Percentiles rank a stretch among this genome's conserved stretches.
Conservation (phyloP, 805 yeast genomes). For the Starmerella sirachaensis region DNA sequence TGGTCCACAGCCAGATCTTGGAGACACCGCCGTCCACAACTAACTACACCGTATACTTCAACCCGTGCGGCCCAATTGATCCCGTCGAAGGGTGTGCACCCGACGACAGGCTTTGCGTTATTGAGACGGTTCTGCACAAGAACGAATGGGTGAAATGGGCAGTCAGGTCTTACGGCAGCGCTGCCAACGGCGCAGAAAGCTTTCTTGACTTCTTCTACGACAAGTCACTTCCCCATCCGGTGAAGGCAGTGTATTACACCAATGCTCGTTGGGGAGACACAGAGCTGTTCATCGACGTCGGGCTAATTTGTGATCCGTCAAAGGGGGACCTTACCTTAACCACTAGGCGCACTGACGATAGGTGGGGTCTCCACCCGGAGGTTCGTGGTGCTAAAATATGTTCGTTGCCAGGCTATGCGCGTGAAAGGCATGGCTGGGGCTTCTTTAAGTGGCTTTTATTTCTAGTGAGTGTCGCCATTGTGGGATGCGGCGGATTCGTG, state of each 20-base stretch:
- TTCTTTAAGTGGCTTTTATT: slow-evolving; percentile 76
- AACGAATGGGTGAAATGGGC: slow-evolving; percentile 42
- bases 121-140: slow-evolving; percentile 47
- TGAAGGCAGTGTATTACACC: too few relatives aligned
- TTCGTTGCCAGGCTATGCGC: neutral
- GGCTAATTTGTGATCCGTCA: slow-evolving; percentile 14
- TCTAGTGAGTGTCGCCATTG: slow-evolving; percentile 54
- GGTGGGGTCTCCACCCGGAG: too few relatives aligned
- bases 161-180: slow-evolving; percentile 38
- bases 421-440: slow-evolving; percentile 39
- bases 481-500: slow-evolving; percentile 59
- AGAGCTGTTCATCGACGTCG: neutral
- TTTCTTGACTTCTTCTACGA: slow-evolving; percentile 26
- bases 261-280: too few relatives aligned
- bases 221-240: too few relatives aligned
- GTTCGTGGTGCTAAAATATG: too few relatives aligned
- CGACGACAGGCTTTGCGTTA: slow-evolving; percentile 69
- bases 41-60: slow-evolving; percentile 52
- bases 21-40: slow-evolving; percentile 74
- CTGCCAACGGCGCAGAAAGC: slow-evolving; percentile 17
- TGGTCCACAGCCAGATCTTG: slow-evolving; percentile 31
- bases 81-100: slow-evolving; percentile 41
- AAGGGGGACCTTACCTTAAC: too few relatives aligned
- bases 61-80: slow-evolving; percentile 49
- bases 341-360: too few relatives aligned